Conservation (phyloP, 2,329 filamentous ascomycete species). For the Sphaerulina musiva region DNA sequence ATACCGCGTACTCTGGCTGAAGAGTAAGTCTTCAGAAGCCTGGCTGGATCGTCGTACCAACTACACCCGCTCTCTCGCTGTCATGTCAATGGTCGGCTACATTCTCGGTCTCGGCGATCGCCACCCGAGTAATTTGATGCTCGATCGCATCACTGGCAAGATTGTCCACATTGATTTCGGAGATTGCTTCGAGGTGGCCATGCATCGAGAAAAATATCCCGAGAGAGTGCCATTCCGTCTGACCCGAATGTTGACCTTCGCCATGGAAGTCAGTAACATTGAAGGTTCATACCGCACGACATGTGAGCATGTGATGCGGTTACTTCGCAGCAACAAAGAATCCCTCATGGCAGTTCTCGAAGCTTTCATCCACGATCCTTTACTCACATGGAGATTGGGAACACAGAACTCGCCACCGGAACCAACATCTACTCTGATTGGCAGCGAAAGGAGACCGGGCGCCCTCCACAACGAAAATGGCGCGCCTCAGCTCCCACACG, state of each 20-base stretch:
- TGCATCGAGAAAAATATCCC: constrained; percentile 98
- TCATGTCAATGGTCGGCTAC: constrained; percentile 99
- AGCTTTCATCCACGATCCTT: constrained; percentile 98
- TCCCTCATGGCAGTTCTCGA: constrained; percentile 97
- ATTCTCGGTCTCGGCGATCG: constrained; percentile 94
- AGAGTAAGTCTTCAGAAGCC: constrained; percentile 94
- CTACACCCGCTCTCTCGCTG: constrained; percentile 91
- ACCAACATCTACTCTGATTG: constrained; percentile 46
- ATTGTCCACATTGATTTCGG: constrained; percentile 99
- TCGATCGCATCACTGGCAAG: constrained; percentile 91
- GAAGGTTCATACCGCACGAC: constrained; percentile 97
- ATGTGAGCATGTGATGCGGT: constrained; percentile 96
- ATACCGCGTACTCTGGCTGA: constrained; percentile 96
- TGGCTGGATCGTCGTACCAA: constrained; percentile 98
- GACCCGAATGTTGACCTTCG: constrained; percentile 97
- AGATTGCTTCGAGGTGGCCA: constrained; percentile 98
- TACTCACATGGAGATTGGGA: constrained; percentile 89
- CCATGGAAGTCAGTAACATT: constrained; percentile 99
- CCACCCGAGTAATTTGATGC: constrained; percentile 95
- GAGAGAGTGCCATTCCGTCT: constrained; percentile 96
- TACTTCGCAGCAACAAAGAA: constrained; percentile 94
- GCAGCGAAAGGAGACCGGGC: constrained; percentile 54
- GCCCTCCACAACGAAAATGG: constrained; percentile 46
- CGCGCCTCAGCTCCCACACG: constrained; percentile 6
- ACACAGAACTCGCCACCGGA: constrained; percentile 55